A percentile compares a stretch with the other conserved stretches of the same genome.
Evolutionary conservation across 805 yeast species (phyloP).

Genomic region (Wickerhamomyces queroliae): DNA sequence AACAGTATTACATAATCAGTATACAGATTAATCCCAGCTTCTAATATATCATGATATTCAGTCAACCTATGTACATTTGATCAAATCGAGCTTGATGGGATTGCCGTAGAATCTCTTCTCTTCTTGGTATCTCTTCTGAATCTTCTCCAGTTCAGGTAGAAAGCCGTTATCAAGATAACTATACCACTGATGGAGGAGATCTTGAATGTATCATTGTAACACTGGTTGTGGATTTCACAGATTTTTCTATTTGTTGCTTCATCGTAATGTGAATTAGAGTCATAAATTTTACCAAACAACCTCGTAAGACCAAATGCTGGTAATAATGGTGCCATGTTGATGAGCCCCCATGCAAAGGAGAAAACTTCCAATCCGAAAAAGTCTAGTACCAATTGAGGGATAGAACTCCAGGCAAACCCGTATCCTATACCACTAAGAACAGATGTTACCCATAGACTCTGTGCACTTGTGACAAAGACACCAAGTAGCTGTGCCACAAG

Average conservation of each 20-base stretch:
- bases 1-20: not conserved
- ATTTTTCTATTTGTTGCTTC: conserved; percentile 6
- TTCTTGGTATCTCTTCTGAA: not conserved
- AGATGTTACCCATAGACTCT: conserved; percentile 43
- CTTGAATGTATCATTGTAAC: conserved; percentile 36
- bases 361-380: conserved; percentile 63
- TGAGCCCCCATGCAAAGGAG: conserved; percentile 69
- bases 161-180: conserved; percentile 7
- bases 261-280: conserved; percentile 29
- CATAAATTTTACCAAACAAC: conserved; percentile 61
- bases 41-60: too few species aligned
- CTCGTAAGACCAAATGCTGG: conserved; percentile 56
- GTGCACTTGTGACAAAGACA: conserved; percentile 25
- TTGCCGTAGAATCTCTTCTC: not conserved
- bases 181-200: conserved; percentile 28
- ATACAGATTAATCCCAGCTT: not conserved
- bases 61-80: not conserved
- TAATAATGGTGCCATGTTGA: conserved; percentile 59
- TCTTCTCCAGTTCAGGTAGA: conserved; percentile 9
- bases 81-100: not conserved
- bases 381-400: conserved; percentile 75
- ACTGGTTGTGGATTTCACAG: conserved; percentile 21
- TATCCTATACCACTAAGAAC: conserved; percentile 62
- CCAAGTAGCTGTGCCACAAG: conserved; percentile 47
- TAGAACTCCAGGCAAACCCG: conserved; percentile 66